phyloP scores from a whole-genome alignment of 2,329 filamentous ascomycete genomes.

The Fusarium aywerte region DNA sequence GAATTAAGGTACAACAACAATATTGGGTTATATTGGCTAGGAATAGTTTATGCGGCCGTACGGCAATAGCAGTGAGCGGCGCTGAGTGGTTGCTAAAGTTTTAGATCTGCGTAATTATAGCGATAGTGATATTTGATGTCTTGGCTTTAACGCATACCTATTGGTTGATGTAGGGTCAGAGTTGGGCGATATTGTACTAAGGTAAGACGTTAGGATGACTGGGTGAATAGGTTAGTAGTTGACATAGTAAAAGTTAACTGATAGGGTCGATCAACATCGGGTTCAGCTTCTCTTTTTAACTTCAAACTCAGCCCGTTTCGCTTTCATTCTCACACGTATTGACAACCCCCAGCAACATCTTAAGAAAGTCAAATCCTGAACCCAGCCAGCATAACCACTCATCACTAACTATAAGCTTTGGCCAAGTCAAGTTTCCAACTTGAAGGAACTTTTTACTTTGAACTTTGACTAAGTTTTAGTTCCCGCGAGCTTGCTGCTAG shows the following conservation, averaged over 20 bases:
- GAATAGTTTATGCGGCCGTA: not conserved
- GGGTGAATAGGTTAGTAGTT: not conserved
- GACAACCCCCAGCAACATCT: not conserved
- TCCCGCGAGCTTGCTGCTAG: constrained; percentile 24
- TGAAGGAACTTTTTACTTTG: not conserved
- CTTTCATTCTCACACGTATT: not conserved
- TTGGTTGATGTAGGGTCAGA: not conserved
- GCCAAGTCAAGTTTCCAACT: constrained; percentile 2
- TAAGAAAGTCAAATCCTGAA: not conserved
- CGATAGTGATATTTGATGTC: constrained; percentile 4
- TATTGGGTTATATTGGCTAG: not conserved
- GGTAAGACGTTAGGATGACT: no score
- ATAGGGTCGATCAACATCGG: not conserved
- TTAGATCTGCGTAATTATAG: not conserved
- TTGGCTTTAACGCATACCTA: not conserved
- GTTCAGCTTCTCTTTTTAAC: constrained; percentile 4
- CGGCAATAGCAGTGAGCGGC: not conserved
- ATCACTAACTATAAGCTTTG: not conserved
- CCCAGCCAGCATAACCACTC: not conserved
- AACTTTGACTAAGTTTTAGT: constrained; percentile 23
- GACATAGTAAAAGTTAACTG: not conserved
- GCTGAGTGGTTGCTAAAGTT: not conserved
- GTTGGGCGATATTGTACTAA: not conserved
- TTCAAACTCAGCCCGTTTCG: not conserved
- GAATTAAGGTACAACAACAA: not conserved